Conservation (phyloP, 495 filamentous ascomycete species). For the Annulohypoxylon stygium region DNA sequence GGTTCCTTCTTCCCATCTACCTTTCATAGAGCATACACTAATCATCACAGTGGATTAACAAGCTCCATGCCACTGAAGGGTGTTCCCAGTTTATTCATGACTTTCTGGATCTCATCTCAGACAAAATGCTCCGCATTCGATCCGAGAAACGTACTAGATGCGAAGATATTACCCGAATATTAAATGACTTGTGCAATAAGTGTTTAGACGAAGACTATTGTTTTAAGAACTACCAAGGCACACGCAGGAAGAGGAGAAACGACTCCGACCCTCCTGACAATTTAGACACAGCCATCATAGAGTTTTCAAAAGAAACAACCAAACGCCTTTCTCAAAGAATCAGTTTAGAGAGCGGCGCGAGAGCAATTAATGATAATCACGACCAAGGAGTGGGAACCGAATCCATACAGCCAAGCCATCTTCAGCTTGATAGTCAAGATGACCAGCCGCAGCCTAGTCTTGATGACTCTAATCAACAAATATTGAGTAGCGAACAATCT, state of each 20-base stretch:
- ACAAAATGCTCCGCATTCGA: conserved; percentile 31
- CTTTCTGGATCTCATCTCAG: conserved; percentile 38
- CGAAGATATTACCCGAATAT: not conserved
- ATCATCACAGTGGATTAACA: conserved; percentile 28
- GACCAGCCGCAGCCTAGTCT: not conserved
- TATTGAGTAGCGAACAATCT: not conserved
- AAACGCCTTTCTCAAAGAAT: not conserved
- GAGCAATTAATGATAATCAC: not conserved
- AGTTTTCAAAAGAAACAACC: not conserved
- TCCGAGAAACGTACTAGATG: not conserved
- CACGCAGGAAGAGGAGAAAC: conserved; percentile 4
- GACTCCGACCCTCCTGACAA: not conserved
- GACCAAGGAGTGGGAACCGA: not conserved
- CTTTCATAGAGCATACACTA: not conserved
- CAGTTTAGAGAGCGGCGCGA: not conserved
- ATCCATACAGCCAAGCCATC: not conserved
- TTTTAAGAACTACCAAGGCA: not conserved
- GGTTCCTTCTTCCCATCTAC: not conserved
- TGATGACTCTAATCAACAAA: not conserved
- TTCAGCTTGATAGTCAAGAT: not conserved
- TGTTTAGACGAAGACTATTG: conserved; percentile 10
- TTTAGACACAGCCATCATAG: not conserved
- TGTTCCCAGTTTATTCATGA: conserved; percentile 38
- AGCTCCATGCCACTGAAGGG: conserved; percentile 32
- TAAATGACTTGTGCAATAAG: not conserved